These are phyloP conservation scores for Apiotrichum siamense DNA, from an alignment of 1,284 basidiomycete species.

Conservation along the genomic window DNA sequence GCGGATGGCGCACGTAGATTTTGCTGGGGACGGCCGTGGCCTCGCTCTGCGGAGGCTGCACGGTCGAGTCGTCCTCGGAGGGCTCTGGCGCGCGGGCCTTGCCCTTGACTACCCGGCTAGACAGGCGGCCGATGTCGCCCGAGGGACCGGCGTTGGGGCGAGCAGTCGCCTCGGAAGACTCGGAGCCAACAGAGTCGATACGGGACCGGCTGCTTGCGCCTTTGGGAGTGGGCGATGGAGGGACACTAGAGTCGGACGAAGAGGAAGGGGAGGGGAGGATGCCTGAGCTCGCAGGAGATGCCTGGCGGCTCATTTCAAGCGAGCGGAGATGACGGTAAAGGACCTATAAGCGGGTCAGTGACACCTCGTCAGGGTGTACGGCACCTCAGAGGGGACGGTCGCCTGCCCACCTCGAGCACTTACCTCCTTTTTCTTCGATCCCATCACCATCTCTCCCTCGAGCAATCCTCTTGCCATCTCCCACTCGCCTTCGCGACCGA, in stretches of 20 bases:
- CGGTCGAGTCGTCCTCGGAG: constrained; percentile 10
- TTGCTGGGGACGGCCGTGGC: constrained; percentile 3
- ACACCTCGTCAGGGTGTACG: background rate
- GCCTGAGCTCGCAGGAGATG: constrained; percentile 24
- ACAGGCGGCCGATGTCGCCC: background rate
- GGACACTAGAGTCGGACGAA: constrained; percentile 1
- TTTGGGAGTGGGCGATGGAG: background rate
- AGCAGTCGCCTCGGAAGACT: constrained; percentile 15
- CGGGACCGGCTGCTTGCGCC: constrained; percentile 3
- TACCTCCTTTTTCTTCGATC: constrained; percentile 43
- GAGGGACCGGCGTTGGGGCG: constrained; percentile 1
- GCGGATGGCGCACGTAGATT: constrained; percentile 5
- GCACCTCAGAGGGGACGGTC: no score
- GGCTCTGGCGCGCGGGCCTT: constrained; percentile 2
- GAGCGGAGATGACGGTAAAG: constrained; percentile 36
- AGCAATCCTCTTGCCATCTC: constrained; percentile 43
- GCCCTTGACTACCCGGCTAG: constrained; percentile 4
- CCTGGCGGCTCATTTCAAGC: constrained; percentile 20
- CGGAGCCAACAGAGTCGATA: background rate
- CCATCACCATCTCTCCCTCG: constrained; percentile 39
- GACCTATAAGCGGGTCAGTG: constrained; percentile 16
- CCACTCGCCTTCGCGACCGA: constrained; percentile 40
- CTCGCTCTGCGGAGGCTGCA: constrained; percentile 9
- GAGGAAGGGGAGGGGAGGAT: constrained; percentile 9
- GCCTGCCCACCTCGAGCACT: no score